A percentile compares a stretch with the other conserved stretches of the same genome.
These are phyloP conservation scores for Cordyceps cicadae DNA, from an alignment of 2,329 filamentous ascomycete species.

Conservation along the genomic window DNA sequence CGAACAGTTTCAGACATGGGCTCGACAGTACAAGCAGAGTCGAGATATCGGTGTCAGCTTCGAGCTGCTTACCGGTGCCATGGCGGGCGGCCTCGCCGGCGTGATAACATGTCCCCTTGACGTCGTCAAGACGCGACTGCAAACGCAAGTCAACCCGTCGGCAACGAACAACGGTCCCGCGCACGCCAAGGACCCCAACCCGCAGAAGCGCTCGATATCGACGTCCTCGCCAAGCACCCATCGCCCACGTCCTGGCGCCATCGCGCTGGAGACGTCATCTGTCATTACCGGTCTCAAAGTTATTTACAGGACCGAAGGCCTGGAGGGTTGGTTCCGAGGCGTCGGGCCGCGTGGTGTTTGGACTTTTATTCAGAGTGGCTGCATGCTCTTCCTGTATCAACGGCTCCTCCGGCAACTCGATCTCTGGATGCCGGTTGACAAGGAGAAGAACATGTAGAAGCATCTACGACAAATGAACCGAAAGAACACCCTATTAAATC, in stretches of 20 bases:
- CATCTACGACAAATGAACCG: too few relatives aligned
- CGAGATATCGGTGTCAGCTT: conserved; percentile 77
- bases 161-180: conserved; percentile 19
- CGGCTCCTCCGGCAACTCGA: conserved; percentile 73
- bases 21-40: conserved; percentile 67
- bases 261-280: conserved; percentile 79
- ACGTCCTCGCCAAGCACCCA: conserved; percentile 85
- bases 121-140: conserved; percentile 92
- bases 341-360: conserved; percentile 89
- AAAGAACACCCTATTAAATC: not conserved
- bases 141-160: conserved; percentile 66
- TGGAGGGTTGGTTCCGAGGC: conserved; percentile 87
- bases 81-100: conserved; percentile 84
- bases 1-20: conserved; percentile 82
- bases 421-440: conserved; percentile 28
- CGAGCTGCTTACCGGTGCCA: conserved; percentile 82
- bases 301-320: conserved; percentile 83
- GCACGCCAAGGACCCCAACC: conserved; percentile 26
- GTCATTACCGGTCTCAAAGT: conserved; percentile 74
- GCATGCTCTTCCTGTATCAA: conserved; percentile 95
- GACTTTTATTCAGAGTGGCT: conserved; percentile 95
- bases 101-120: conserved; percentile 93
- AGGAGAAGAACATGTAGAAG: conserved; percentile 16
- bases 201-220: conserved; percentile 68
- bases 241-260: conserved; percentile 67